A percentile compares a stretch with the other conserved stretches of the same genome.
Evolutionary conservation across 1,139 yeast species (phyloP).

Genomic region (Magnusiomyces paraingens): DNA sequence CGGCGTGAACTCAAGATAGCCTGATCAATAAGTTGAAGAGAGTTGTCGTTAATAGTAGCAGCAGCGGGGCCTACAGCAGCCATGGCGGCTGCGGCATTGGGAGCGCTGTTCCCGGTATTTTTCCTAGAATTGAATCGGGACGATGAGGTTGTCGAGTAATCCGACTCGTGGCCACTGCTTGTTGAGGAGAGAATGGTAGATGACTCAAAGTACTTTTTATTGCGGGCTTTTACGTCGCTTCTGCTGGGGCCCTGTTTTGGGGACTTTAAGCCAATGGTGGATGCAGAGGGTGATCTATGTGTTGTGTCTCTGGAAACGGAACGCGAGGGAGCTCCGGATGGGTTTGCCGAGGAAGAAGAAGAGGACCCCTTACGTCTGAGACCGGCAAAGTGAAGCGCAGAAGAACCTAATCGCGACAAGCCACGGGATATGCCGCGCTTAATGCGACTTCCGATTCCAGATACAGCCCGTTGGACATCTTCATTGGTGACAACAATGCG

Average conservation of each 20-base stretch:
- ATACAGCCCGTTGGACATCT: slow-evolving; percentile 70
- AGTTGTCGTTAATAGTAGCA: neutral
- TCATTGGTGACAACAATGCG: slow-evolving; percentile 57
- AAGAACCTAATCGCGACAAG: slow-evolving; percentile 39
- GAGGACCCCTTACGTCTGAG: slow-evolving; percentile 23
- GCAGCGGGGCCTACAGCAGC: neutral
- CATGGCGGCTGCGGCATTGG: neutral
- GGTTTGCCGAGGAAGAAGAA: slow-evolving; percentile 14
- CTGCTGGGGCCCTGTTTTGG: neutral
- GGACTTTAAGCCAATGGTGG: neutral
- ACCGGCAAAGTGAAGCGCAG: slow-evolving; percentile 44
- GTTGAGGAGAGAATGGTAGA: slow-evolving; percentile 1
- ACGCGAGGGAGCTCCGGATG: slow-evolving; percentile 8
- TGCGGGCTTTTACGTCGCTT: neutral
- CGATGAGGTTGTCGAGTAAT: slow-evolving; percentile 3
- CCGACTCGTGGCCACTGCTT: slow-evolving; percentile 4
- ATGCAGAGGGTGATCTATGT: neutral
- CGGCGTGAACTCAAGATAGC: neutral
- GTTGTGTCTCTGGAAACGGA: slow-evolving; percentile 10
- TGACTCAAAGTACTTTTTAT: slow-evolving; percentile 5
- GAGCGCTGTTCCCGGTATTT: neutral
- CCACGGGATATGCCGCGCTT: slow-evolving; percentile 38
- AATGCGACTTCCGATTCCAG: slow-evolving; percentile 62
- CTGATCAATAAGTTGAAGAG: neutral
- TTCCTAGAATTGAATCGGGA: neutral